Evolutionary conservation across 352 stramenopile genomes (phyloP).

Genomic region (Plasmopara viticola): DNA sequence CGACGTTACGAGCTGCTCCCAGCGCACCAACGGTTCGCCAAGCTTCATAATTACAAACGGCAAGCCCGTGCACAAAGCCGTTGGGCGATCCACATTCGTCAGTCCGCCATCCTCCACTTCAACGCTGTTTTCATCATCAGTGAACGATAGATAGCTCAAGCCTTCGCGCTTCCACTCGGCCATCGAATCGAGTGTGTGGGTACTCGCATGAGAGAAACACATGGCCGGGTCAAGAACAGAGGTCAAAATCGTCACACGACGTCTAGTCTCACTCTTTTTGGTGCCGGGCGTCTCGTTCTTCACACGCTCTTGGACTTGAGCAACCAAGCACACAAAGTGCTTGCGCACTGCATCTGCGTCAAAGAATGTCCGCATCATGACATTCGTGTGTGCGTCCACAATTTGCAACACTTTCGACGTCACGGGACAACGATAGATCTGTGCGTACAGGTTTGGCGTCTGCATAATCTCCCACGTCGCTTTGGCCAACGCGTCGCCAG

Average conservation of each 20-base stretch:
- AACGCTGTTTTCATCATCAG: slow-evolving; percentile 24
- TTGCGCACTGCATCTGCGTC: slow-evolving; percentile 26
- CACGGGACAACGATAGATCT: slow-evolving; percentile 35
- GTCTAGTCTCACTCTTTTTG: slow-evolving; percentile 12
- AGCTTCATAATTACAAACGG: slow-evolving; percentile 27
- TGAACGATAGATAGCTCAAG: slow-evolving; percentile 37
- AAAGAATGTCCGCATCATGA: slow-evolving; percentile 36
- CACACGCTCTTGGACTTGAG: slow-evolving; percentile 28
- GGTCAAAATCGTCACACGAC: slow-evolving; percentile 26
- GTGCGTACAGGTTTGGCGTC: slow-evolving; percentile 29
- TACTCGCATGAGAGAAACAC: slow-evolving; percentile 19
- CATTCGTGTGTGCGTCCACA: slow-evolving; percentile 31
- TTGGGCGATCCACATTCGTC: slow-evolving; percentile 23
- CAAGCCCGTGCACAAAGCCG: slow-evolving; percentile 18
- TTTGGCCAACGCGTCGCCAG: slow-evolving; percentile 25
- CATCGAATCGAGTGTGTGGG: slow-evolving; percentile 7
- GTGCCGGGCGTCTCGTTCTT: slow-evolving; percentile 12
- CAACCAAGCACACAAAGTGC: slow-evolving; percentile 27
- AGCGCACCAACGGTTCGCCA: slow-evolving; percentile 28
- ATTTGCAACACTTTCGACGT: slow-evolving; percentile 34
- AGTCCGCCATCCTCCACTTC: slow-evolving; percentile 35
- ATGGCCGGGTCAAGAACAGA: slow-evolving; percentile 25
- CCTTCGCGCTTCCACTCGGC: slow-evolving; percentile 33
- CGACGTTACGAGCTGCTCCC: slow-evolving; percentile 28
- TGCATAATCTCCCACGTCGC: slow-evolving; percentile 35